Conservation (phyloP, 495 filamentous ascomycete genomes). For the Aspergillus hancockii region DNA sequence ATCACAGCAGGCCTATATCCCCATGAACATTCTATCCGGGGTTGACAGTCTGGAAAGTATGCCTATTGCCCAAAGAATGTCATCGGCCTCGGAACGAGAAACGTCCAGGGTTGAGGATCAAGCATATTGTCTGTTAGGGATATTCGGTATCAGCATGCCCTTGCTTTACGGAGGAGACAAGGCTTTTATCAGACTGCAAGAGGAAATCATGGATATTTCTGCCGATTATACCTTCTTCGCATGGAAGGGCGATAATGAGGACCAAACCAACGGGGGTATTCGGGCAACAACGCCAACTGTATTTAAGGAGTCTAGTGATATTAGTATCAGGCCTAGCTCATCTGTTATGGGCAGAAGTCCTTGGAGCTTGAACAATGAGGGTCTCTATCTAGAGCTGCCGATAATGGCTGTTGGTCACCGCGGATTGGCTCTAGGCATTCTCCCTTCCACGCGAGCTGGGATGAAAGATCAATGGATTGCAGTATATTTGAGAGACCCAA, state of each 20-base stretch:
- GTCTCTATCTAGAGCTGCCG: not conserved
- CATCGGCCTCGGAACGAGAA: not conserved
- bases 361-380: conserved; percentile 1
- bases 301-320: conserved; percentile 17
- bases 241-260: conserved; percentile 10
- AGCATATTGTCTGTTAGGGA: not conserved
- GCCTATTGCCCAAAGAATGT: not conserved
- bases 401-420: not conserved
- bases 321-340: not conserved
- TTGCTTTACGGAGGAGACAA: conserved; percentile 38
- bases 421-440: not conserved
- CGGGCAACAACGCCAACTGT: conserved; percentile 11
- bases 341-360: not conserved
- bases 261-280: conserved; percentile 9
- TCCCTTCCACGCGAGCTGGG: too few relatives aligned
- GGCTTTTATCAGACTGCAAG: conserved; percentile 33
- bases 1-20: conserved; percentile 21
- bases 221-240: conserved; percentile 24
- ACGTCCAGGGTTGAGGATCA: not conserved
- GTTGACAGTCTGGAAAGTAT: not conserved
- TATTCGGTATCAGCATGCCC: conserved; percentile 5
- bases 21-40: not conserved
- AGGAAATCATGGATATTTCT: conserved; percentile 27
- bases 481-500: too few relatives aligned
- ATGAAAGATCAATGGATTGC: too few relatives aligned